Evolutionary conservation across 192 early-diverging fungal species (phyloP).

Genomic region (Gryganskiella cystojenkinii): DNA sequence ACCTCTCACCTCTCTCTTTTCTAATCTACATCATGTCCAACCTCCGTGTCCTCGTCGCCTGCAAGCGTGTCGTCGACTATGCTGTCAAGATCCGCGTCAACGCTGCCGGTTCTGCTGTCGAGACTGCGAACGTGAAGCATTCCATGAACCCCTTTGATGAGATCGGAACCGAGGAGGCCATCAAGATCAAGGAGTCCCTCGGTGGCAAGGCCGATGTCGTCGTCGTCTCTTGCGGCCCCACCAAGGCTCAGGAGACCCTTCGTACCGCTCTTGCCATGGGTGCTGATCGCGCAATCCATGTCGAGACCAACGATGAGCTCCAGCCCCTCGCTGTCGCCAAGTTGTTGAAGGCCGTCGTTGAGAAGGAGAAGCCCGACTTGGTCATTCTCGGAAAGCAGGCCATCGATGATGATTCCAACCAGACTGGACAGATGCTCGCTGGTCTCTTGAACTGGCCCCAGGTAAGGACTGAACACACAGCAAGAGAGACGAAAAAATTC

Average conservation of each 20-base stretch:
- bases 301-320: conserved; percentile 83
- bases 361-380: conserved; percentile 92
- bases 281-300: conserved; percentile 94
- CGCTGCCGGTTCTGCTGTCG: conserved; percentile 86
- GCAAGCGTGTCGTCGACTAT: conserved; percentile 98
- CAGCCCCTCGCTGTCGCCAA: conserved; percentile 95
- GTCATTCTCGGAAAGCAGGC: conserved; percentile 99
- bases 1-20: conserved; percentile 1
- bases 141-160: conserved; percentile 99
- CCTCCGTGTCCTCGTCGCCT: conserved; percentile 88
- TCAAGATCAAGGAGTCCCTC: conserved; percentile 89
- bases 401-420: conserved; percentile 97
- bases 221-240: conserved; percentile 88
- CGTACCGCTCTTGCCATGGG: conserved; percentile 98
- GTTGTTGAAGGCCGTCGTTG: conserved; percentile 87
- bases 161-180: conserved; percentile 97
- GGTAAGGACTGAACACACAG: conserved; percentile 55
- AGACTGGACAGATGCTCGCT: conserved; percentile 99
- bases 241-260: conserved; percentile 92
- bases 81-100: conserved; percentile 98
- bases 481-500: not conserved
- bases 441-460: conserved; percentile 95
- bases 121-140: conserved; percentile 94
- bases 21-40: conserved; percentile 13
- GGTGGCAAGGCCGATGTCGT: conserved; percentile 81